A percentile compares a stretch with the other conserved stretches of the same genome.
Evolutionary conservation across 495 filamentous ascomycete species (phyloP).

Genomic region (Podospora pseudoanserina): DNA sequence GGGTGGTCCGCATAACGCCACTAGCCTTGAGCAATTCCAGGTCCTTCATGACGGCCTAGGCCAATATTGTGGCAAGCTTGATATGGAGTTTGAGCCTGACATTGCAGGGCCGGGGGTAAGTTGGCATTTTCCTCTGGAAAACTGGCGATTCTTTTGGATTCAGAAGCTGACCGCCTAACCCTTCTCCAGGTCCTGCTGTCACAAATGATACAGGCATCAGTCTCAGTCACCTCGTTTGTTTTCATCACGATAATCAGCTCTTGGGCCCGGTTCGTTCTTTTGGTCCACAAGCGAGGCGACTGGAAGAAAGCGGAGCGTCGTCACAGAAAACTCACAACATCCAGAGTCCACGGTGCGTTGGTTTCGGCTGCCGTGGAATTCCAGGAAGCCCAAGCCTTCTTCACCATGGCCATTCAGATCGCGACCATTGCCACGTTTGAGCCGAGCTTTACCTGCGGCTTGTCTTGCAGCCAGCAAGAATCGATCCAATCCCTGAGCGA

Average conservation of each 20-base stretch:
- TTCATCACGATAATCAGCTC: constrained; percentile 3
- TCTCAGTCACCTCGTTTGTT: background rate
- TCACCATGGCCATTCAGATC: constrained; percentile 8
- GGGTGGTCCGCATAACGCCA: background rate
- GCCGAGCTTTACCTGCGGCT: background rate
- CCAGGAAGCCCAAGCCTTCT: constrained; percentile 7
- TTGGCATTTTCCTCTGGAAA: background rate
- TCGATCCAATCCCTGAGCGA: background rate
- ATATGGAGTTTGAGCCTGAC: constrained; percentile 3
- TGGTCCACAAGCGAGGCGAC: background rate
- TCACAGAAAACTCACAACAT: background rate
- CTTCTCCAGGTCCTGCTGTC: background rate
- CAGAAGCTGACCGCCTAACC: background rate
- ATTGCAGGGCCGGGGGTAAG: constrained; percentile 12
- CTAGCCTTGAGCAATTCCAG: background rate
- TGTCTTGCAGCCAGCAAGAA: background rate
- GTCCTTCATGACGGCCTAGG: background rate
- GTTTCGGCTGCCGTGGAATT: constrained; percentile 5
- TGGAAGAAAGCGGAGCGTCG: background rate
- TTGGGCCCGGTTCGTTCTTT: background rate
- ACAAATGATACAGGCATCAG: background rate
- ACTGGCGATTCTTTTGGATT: background rate
- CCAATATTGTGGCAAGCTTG: background rate
- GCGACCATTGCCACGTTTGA: constrained; percentile 2
- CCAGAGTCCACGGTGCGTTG: background rate